Evolutionary conservation across 805 yeast genomes (phyloP), one percentile per base, ranked within the genome.

Genomic region (Naumovozyma baii): DNA sequence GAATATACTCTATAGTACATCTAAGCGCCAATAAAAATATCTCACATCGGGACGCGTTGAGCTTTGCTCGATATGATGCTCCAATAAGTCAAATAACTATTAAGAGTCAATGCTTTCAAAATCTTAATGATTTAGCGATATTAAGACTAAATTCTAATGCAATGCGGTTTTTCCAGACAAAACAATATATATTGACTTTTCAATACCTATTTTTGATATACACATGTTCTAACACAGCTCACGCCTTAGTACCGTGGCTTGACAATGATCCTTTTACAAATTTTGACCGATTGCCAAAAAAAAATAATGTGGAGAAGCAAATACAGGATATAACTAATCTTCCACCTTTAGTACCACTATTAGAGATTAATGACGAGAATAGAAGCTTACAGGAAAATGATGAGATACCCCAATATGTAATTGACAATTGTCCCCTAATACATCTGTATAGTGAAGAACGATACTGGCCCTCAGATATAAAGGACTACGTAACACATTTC

Each of bases 391-490:
- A 49, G 9, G 26, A 22, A 22, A 38, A 32, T 4, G 47, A 48
- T 5, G 76, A 73, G 37, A 69, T 83, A 2, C 94, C 92, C 0
- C 55, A 57, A 5, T 83, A 75, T 57, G 80, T 78, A 1, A 46
- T 75, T 2, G 79, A 80, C 33, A 69, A 71, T 54, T 75, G 83
- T 3, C 97, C 98, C 0, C 63, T 79, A 39, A 88, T 90, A 2
- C 84, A 85, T 54, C 66, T 90, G 9, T 88, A 90, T 63, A 78
- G 94, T 1, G 98, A 90, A 55, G 98, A 90, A 52, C 62, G 68
- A 39, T 90, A 88, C 55, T 66, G 82, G 48, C 98, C 98, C 0
- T 85, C 85, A 50, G 94, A 86, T 52, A 70, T 87, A 31, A 71
- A 67, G 20, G 74, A 81, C 16, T 90, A 62, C 56, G 87, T 84